Base-by-base conservation (phyloP, 164 flowering plant genomes). In the Santalum album region DNA sequence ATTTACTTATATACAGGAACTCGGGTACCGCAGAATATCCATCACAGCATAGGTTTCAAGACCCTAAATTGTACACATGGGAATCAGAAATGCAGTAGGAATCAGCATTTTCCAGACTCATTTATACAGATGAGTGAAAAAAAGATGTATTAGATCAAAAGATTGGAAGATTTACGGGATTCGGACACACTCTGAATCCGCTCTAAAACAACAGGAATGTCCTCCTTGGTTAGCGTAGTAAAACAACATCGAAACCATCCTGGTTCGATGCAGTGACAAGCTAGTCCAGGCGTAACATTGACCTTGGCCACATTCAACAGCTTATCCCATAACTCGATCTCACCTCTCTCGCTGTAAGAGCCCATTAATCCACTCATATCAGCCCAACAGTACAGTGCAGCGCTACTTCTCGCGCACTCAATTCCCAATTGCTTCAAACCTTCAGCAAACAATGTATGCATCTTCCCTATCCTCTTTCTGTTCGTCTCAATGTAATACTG, bases 211-310 rank as follows among this genome's bases (percentile, higher is more conserved):
- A 76, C 47, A 25, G 79, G 72, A 62, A 86, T 64, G 46, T 76
- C 82, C 2, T 63, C 78, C 52, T 65, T 68, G 27, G 63, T 20
- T 55, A 86, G 53, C 23, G 77, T 70, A 22, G 83, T 65, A 59
- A 78, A 86, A 65, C 95, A 81, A 51, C 71, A 75, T 25, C 90
- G 69, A 56, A 86, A 86, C 95, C 86, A 83, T 57, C 95, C 95
- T 34, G 87, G 95, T 62, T 86, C 90, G 14, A 79, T 75, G 65
- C 87, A 83, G 60, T 81, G 87, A 56, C 82, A 86, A 3, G 87
- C 74, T 2, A 81, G 78, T 0, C 95, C 95, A 49, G 90, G 90
- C 49, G 78, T 81, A 25, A 61, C 68, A 60, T 83, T 83, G 45
- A 86, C 49, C 72, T 78, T 79, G 24, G 72, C 78, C 19, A 73